These are phyloP conservation scores for Fusarium multiceps DNA, from an alignment of 2,329 filamentous ascomycete species.

Conservation along the genomic window DNA sequence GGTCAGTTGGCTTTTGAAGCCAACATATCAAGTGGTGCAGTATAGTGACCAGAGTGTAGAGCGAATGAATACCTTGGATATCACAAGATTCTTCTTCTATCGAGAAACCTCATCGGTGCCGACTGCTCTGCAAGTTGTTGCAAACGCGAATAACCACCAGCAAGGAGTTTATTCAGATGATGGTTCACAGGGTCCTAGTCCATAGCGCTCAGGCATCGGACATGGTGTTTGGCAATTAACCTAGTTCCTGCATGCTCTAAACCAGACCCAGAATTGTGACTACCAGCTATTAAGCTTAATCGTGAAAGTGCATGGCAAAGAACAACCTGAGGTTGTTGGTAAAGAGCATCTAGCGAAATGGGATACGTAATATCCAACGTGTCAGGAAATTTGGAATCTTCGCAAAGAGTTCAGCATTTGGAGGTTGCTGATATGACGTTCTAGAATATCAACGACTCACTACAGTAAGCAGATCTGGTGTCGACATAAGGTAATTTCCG, in stretches of 20 bases:
- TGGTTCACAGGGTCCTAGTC: background rate
- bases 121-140: background rate
- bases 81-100: background rate
- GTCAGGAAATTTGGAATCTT: slow-evolving; percentile 1
- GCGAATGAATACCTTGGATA: slow-evolving; percentile 1
- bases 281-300: slow-evolving; percentile 1
- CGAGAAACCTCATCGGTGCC: background rate
- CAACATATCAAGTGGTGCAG: background rate
- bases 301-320: background rate
- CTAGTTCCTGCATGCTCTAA: background rate
- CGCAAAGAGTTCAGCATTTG: background rate
- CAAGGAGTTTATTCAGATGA: background rate
- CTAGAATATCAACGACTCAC: slow-evolving; percentile 8
- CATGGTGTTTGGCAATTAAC: background rate
- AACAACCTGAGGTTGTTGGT: background rate
- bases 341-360: background rate
- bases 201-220: background rate
- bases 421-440: slow-evolving; percentile 6
- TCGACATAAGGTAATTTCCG: background rate
- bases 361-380: background rate
- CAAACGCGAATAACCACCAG: background rate
- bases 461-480: background rate
- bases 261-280: background rate
- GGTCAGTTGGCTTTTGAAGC: background rate
- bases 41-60: background rate